These are phyloP conservation scores for Hirsutella thompsonii DNA, from an alignment of 2,329 filamentous ascomycete genomes.

Conservation along the genomic window DNA sequence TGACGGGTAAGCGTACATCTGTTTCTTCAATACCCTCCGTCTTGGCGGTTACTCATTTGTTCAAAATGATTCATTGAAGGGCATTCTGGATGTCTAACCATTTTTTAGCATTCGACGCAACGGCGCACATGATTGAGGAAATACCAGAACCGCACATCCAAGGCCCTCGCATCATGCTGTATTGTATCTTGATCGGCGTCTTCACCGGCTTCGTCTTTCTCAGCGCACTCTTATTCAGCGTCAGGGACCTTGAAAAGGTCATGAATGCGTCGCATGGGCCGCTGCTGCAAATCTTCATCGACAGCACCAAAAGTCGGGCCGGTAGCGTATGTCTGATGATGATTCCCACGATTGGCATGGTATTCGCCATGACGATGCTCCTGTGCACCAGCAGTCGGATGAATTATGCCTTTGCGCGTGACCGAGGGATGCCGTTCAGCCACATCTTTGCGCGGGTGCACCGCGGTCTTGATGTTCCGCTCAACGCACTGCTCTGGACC, in stretches of 20 bases:
- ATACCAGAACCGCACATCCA: conserved; percentile 44
- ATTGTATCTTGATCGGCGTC: conserved; percentile 50
- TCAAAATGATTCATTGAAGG: no score
- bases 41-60: neutral
- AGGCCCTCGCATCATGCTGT: conserved; percentile 55
- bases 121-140: conserved; percentile 41
- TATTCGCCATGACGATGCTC: conserved; percentile 51
- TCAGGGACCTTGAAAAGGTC: conserved; percentile 43
- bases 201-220: conserved; percentile 52
- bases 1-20: conserved; percentile 21
- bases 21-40: neutral
- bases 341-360: conserved; percentile 51
- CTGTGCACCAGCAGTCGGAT: conserved; percentile 56
- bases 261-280: conserved; percentile 44
- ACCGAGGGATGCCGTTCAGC: conserved; percentile 56
- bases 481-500: conserved; percentile 54
- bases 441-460: conserved; percentile 49
- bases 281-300: conserved; percentile 49
- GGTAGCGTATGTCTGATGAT: conserved; percentile 53
- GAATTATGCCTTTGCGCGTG: conserved; percentile 52
- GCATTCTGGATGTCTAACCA: no score
- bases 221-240: conserved; percentile 49
- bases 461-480: conserved; percentile 45
- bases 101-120: conserved; percentile 29
- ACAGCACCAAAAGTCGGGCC: conserved; percentile 48